Base-by-base conservation (phyloP, 345 rosid species). In the Populus tremula region DNA sequence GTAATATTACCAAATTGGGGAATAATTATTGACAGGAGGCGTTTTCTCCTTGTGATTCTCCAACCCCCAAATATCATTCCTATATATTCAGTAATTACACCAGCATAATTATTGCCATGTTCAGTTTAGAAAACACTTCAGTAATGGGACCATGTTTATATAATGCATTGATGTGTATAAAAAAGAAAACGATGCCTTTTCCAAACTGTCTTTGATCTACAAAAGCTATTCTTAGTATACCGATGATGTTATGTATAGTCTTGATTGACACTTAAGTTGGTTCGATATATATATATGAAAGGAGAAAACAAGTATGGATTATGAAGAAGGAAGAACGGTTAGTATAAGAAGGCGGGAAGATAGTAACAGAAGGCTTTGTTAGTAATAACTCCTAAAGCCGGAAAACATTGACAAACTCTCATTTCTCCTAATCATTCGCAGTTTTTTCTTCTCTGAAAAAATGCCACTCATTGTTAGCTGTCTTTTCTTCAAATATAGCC, bases 371-470 rank as follows among this genome's bases (percentile, higher is more conserved):
- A 50, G 21, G n/a, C n/a, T 50, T 50, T 17, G 17, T 50, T 50
- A 50, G 56, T 17, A 50, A 50, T 50, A 50, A 50, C 21, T 50
- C 17, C 8, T 17, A 5, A 50, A 5, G 21, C 82, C 70, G 74
- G 38, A 71, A 82, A 82, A 77, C 66, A 67, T 54, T 82, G 76
- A 63, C 76, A 61, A 77, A 64, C 79, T 74, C 71, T 74, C 35
- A 20, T 80, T 76, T 78, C 83, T 86, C 90, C 88, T 80, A 50
- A 74, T 67, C 79, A 82, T 77, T 70, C 82, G 88, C 78, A 71
- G 72, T 70, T 17, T 35, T 17, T 73, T 2, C 27, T 21, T 67
- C 18, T 23, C 21, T 71, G 59, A 47, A 86, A 84, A 84, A 81
- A 80, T 81, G 77, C 85, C 39, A 79, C 81, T 77, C 50, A 18